A percentile compares a stretch with the other conserved stretches of the same genome.
phyloP scores from a whole-genome alignment of 257 asterid genomes.

The Ligustrum vulgare region DNA sequence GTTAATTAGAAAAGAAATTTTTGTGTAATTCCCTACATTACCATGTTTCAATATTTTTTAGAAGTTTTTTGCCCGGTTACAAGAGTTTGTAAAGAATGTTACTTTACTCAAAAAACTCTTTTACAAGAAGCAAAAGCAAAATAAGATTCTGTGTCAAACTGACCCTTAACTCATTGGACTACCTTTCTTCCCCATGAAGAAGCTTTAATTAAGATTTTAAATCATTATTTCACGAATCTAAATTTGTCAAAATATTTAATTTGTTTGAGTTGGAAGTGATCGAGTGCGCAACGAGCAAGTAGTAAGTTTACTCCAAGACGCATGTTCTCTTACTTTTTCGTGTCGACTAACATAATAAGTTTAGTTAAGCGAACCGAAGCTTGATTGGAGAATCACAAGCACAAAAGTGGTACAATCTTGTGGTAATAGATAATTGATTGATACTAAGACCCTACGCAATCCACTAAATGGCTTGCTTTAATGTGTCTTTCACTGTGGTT shows the following conservation, averaged over 20 bases:
- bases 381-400: not conserved
- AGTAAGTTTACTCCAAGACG: not conserved
- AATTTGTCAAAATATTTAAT: too few relatives aligned
- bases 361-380: too few relatives aligned
- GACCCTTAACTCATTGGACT: not conserved
- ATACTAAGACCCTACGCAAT: conserved; percentile 19
- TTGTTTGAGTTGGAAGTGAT: not conserved
- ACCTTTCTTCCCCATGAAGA: not conserved
- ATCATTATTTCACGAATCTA: not conserved
- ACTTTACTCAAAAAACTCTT: too few relatives aligned
- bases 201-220: too few relatives aligned
- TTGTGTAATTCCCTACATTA: too few relatives aligned
- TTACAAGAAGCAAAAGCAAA: not conserved
- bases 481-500: conserved; percentile 13
- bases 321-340: not conserved
- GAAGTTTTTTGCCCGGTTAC: too few relatives aligned
- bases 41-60: too few relatives aligned
- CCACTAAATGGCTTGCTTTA: conserved; percentile 19
- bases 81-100: too few relatives aligned
- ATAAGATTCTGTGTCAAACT: too few relatives aligned
- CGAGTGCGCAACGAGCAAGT: not conserved
- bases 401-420: not conserved
- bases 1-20: too few relatives aligned
- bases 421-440: conserved; percentile 11
- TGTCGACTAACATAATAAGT: too few relatives aligned